phyloP scores from a whole-genome alignment of 1,139 yeast species.

The Sugiyamaella xylanicola region DNA sequence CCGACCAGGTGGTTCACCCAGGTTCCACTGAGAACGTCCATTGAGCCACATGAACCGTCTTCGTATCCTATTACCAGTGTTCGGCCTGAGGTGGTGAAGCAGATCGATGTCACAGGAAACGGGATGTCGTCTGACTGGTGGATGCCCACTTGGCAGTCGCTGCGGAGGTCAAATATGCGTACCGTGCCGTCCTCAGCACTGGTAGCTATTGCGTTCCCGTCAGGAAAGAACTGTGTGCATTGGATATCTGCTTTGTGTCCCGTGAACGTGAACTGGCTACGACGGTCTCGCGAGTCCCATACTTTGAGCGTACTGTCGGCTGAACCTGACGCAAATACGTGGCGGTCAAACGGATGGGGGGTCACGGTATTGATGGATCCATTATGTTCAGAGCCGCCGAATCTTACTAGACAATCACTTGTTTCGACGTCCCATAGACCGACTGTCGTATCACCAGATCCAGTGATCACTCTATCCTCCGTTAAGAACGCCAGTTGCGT shows the following conservation, averaged over 20 bases:
- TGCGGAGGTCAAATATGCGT: constrained; percentile 72
- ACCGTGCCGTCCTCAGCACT: constrained; percentile 75
- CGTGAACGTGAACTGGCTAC: constrained; percentile 62
- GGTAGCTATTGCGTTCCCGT: constrained; percentile 56
- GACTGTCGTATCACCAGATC: constrained; percentile 84
- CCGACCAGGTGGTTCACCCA: constrained; percentile 64
- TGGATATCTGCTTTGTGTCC: constrained; percentile 71
- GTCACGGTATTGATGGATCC: constrained; percentile 74
- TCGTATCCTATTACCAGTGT: constrained; percentile 74
- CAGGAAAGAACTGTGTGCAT: constrained; percentile 66
- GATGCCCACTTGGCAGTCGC: constrained; percentile 67
- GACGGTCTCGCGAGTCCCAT: constrained; percentile 89
- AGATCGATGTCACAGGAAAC: constrained; percentile 59
- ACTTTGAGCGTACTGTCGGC: constrained; percentile 93
- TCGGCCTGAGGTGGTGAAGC: constrained; percentile 76
- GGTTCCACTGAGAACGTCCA: constrained; percentile 74
- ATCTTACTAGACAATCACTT: constrained; percentile 58
- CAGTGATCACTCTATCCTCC: constrained; percentile 60
- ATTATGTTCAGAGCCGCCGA: constrained; percentile 68
- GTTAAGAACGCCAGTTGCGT: constrained; percentile 71
- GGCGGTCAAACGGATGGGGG: constrained; percentile 42
- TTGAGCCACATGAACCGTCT: constrained; percentile 70
- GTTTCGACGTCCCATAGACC: constrained; percentile 76
- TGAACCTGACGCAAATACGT: constrained; percentile 83
- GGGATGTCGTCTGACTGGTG: constrained; percentile 41